Evolutionary conservation across 2,329 filamentous ascomycete species (phyloP).

Genomic region (Colletotrichum sp.): DNA sequence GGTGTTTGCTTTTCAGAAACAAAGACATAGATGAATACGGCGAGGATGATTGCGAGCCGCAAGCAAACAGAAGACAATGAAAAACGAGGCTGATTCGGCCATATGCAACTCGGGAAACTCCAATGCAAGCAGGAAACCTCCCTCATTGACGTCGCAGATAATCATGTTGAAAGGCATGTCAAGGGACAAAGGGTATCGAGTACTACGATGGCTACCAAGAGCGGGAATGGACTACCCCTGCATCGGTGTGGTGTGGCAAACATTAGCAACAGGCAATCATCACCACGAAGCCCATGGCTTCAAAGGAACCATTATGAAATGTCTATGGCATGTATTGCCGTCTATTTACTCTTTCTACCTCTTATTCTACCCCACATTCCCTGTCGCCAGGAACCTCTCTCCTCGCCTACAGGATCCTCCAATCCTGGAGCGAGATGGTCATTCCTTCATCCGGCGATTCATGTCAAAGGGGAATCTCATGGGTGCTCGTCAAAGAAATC

Average conservation of each 20-base stretch:
- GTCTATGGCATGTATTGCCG: slow-evolving; percentile 25
- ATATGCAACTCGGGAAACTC: not conserved
- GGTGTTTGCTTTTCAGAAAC: not conserved
- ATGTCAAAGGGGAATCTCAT: slow-evolving; percentile 25
- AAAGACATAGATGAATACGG: rapidly evolving
- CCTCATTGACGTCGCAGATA: no score
- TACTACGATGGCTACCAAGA: no score
- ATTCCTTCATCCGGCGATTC: slow-evolving; percentile 23
- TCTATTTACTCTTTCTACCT: slow-evolving; percentile 26
- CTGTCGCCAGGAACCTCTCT: slow-evolving; percentile 22
- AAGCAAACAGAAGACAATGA: not conserved
- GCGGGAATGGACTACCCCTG: no score
- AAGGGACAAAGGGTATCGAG: no score
- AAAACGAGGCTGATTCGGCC: rapidly evolving
- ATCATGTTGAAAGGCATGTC: no score
- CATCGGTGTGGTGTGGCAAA: no score
- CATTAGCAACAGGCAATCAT: not conserved
- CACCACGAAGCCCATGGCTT: not conserved
- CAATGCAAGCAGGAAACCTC: no score
- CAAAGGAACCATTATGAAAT: not conserved
- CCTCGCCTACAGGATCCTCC: slow-evolving; percentile 23
- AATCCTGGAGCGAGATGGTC: slow-evolving; percentile 21
- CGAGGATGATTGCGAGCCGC: no score
- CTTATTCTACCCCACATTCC: slow-evolving; percentile 21
- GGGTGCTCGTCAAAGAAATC: slow-evolving; percentile 25